Conservation (phyloP, 108 stramenopile genomes). For the Aurantiochytrium sp. region DNA sequence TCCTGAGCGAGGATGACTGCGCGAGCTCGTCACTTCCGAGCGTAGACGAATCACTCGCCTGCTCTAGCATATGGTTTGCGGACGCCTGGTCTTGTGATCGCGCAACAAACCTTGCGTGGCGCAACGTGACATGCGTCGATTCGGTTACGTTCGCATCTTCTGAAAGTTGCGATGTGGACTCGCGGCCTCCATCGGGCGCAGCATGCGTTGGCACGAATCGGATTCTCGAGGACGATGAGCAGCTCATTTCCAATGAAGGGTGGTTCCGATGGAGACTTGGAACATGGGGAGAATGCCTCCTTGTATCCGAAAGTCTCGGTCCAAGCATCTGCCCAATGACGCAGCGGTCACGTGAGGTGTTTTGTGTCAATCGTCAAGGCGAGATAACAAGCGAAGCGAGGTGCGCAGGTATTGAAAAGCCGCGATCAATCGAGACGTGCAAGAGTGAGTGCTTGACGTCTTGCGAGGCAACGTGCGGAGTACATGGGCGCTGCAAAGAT, state of each 20-base stretch:
- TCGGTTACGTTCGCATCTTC: not conserved
- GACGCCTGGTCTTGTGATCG: not conserved
- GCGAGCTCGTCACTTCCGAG: not conserved
- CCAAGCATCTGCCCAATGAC: no score
- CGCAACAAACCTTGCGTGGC: not conserved
- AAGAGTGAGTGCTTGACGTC: not conserved
- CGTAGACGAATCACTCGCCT: not conserved
- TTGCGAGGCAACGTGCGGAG: not conserved
- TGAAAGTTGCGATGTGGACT: not conserved
- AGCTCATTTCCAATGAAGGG: not conserved
- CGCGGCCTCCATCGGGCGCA: not conserved
- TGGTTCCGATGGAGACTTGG: not conserved
- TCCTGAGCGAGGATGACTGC: not conserved
- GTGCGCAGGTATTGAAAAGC: not conserved
- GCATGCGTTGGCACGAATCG: no score
- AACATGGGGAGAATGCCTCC: not conserved
- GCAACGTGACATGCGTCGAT: not conserved
- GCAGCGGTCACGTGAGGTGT: not conserved
- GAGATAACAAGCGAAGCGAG: not conserved
- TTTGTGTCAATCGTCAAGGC: not conserved
- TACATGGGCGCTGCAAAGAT: not conserved
- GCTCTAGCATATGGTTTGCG: not conserved
- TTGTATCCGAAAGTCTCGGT: no score
- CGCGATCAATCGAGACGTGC: not conserved
- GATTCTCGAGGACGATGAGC: no score